Conservation (phyloP, 1,139 yeast species). For the Yamadazyma pseudoaaseri region DNA sequence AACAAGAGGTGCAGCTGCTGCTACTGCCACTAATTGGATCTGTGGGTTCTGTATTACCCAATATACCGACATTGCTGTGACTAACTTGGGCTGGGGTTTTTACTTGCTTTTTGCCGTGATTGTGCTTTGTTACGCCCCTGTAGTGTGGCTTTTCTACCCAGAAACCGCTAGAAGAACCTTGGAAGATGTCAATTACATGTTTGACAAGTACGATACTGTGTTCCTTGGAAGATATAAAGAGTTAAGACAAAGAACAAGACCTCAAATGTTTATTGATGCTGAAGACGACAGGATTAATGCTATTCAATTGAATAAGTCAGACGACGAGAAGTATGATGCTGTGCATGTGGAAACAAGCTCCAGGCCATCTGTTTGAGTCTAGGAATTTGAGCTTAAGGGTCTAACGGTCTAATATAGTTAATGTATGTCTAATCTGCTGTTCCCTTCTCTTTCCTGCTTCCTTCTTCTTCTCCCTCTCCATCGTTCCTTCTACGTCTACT, state of each 20-base stretch:
- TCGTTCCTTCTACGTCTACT: too few relatives aligned
- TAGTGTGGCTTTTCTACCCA: constrained; percentile 41
- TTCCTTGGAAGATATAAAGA: constrained; percentile 16
- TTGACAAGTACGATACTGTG: constrained; percentile 15
- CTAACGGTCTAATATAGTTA: too few relatives aligned
- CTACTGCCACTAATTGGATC: constrained; percentile 47
- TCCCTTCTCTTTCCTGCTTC: too few relatives aligned
- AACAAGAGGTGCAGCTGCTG: constrained; percentile 49
- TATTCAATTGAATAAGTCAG: constrained; percentile 5
- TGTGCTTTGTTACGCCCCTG: constrained; percentile 14
- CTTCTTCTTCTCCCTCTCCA: too few relatives aligned
- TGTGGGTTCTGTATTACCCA: constrained; percentile 46
- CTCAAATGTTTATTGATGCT: constrained; percentile 16
- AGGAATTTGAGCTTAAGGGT: too few relatives aligned
- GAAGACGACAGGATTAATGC: constrained; percentile 15
- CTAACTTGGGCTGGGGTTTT: constrained; percentile 30
- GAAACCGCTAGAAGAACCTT: constrained; percentile 64
- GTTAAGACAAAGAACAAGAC: constrained; percentile 16
- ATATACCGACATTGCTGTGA: constrained; percentile 47
- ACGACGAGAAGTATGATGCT: constrained; percentile 7
- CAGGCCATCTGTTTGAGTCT: background rate
- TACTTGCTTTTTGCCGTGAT: constrained; percentile 16
- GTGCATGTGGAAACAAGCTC: constrained; percentile 6
- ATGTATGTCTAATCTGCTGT: too few relatives aligned
- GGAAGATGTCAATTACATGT: constrained; percentile 52